These are phyloP conservation scores for Petunia axillaris DNA, from an alignment of 257 asterid genomes.

Conservation along the genomic window DNA sequence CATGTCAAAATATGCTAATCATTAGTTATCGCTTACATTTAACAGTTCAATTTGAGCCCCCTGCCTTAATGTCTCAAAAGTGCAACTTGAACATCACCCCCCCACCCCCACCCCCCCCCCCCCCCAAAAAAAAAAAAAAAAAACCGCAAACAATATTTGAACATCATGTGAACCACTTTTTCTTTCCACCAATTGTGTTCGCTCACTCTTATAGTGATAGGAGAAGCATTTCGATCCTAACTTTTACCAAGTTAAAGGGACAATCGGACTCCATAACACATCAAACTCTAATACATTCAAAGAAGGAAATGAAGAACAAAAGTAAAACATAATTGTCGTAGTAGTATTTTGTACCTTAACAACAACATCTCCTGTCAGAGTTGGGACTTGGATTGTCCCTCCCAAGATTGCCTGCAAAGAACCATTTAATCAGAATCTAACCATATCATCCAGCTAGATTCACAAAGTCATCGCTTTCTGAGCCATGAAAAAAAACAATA, in stretches of 20 bases:
- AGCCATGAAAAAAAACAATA: neutral
- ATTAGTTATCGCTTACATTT: neutral
- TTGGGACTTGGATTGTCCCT: constrained; percentile 91
- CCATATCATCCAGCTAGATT: constrained; percentile 3
- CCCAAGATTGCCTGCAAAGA: constrained; percentile 87
- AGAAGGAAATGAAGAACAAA: constrained; percentile 7
- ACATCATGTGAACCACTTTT: neutral
- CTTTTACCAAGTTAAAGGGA: neutral
- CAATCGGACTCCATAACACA: neutral
- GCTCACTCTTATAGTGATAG: neutral
- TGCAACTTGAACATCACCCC: no score
- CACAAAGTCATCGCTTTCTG: neutral
- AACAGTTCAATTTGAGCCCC: neutral
- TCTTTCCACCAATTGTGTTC: neutral
- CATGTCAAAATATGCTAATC: neutral
- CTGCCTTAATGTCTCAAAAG: no score
- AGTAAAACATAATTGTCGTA: neutral
- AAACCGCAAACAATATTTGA: neutral
- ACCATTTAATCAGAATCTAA: constrained; percentile 25
- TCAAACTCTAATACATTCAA: neutral
- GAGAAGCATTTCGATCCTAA: neutral
- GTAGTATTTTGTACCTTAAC: constrained; percentile 60
- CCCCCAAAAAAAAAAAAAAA: no score
- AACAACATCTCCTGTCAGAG: constrained; percentile 84
- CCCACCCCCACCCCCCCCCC: no score